These are phyloP conservation scores for Lachnellula subtilissima DNA, from an alignment of 2,329 filamentous ascomycete genomes.

Conservation along the genomic window DNA sequence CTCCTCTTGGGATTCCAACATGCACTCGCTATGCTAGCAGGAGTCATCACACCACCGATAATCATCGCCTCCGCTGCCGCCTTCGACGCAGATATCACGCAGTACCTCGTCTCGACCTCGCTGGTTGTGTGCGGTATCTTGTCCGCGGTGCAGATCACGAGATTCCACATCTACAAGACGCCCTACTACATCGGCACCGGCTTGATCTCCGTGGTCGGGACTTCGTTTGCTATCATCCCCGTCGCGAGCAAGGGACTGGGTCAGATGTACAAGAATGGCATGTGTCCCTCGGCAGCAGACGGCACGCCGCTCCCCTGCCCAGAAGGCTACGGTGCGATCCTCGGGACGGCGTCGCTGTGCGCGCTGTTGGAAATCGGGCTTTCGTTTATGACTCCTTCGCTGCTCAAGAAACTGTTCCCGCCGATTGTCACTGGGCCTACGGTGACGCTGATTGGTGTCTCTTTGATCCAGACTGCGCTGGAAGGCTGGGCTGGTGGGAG, in stretches of 20 bases:
- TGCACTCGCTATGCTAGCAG: constrained; percentile 63
- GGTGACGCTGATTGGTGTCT: constrained; percentile 68
- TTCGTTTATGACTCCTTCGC: constrained; percentile 65
- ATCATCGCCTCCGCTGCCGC: constrained; percentile 59
- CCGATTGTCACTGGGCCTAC: constrained; percentile 74
- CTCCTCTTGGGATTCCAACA: constrained; percentile 76
- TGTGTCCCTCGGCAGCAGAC: constrained; percentile 45
- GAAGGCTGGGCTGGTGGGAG: constrained; percentile 73
- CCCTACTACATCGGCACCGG: constrained; percentile 74
- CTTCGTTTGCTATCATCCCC: constrained; percentile 72
- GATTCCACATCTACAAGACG: constrained; percentile 67
- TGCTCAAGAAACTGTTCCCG: constrained; percentile 69
- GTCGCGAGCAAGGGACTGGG: constrained; percentile 66
- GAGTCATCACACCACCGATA: constrained; percentile 70
- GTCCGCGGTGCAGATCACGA: constrained; percentile 70
- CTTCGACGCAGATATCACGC: constrained; percentile 53
- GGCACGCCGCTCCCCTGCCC: constrained; percentile 68
- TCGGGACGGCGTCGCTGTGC: constrained; percentile 65
- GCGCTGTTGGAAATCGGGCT: constrained; percentile 66
- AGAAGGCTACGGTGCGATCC: constrained; percentile 67
- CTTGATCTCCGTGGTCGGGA: constrained; percentile 72
- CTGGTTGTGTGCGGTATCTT: constrained; percentile 73
- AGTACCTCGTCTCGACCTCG: constrained; percentile 58
- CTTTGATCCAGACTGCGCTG: constrained; percentile 67
- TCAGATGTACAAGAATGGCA: constrained; percentile 75